These are phyloP conservation scores for Scorias spongiosa DNA, from an alignment of 2,329 filamentous ascomycete species.

Conservation along the genomic window DNA sequence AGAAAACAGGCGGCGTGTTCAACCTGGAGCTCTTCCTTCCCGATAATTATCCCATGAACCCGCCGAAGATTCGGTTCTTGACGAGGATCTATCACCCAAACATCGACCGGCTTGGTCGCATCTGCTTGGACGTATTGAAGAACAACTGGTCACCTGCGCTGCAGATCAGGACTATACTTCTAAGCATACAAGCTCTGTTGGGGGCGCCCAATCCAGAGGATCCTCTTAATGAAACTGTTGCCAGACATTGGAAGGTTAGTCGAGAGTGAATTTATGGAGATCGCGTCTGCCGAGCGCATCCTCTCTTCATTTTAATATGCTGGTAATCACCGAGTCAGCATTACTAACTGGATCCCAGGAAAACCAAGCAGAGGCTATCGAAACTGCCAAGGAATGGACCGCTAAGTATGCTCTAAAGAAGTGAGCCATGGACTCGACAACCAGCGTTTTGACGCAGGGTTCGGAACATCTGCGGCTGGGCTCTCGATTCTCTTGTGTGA, in stretches of 20 bases:
- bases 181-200: constrained; percentile 92
- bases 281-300: neutral
- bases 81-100: constrained; percentile 99
- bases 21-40: constrained; percentile 95
- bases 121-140: constrained; percentile 94
- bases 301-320: too few relatives aligned
- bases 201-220: constrained; percentile 96
- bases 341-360: constrained; percentile 32
- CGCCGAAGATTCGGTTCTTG: constrained; percentile 93
- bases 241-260: constrained; percentile 73
- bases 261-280: neutral
- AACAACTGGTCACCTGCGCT: constrained; percentile 98
- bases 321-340: neutral
- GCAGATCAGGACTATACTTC: constrained; percentile 94
- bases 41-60: constrained; percentile 98
- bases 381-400: constrained; percentile 87
- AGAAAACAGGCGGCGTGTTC: constrained; percentile 58
- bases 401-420: constrained; percentile 49
- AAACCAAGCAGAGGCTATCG: constrained; percentile 80
- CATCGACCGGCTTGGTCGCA: constrained; percentile 92
- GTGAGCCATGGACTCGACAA: neutral
- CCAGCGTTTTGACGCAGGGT: too few relatives aligned
- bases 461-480: too few relatives aligned
- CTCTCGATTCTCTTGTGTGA: too few relatives aligned
- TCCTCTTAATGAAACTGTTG: constrained; percentile 93